These are phyloP conservation scores for Trichocladium uniseriatum DNA, from an alignment of 495 filamentous ascomycete genomes.

Conservation along the genomic window DNA sequence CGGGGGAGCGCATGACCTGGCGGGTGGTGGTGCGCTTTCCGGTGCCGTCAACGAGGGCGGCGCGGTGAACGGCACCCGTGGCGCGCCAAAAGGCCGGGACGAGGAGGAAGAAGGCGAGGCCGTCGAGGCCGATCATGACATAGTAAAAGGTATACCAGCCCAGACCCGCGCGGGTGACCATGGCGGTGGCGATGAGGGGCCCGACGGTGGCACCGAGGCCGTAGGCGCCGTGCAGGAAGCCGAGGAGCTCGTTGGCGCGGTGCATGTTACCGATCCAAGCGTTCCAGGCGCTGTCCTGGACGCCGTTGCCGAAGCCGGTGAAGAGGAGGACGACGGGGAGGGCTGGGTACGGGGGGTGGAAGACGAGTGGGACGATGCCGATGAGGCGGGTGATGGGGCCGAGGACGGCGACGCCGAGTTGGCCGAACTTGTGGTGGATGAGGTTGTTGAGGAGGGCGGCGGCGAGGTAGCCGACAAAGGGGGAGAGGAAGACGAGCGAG, in stretches of 20 bases:
- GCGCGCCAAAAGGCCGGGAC: constrained; percentile 57
- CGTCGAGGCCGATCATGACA: constrained; percentile 53
- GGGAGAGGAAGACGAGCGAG: constrained; percentile 72
- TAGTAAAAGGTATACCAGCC: constrained; percentile 61
- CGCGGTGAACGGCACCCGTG: constrained; percentile 52
- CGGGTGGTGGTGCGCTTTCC: constrained; percentile 28
- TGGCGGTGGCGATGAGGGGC: constrained; percentile 66
- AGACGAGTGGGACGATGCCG: constrained; percentile 58
- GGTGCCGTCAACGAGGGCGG: constrained; percentile 25
- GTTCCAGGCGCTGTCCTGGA: constrained; percentile 67
- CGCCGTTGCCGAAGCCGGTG: constrained; percentile 61
- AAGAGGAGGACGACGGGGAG: constrained; percentile 64
- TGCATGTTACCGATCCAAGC: constrained; percentile 73
- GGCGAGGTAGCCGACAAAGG: constrained; percentile 70
- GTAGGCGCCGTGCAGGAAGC: constrained; percentile 64
- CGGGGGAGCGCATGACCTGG: constrained; percentile 22
- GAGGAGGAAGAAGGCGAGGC: constrained; percentile 42
- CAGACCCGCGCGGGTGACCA: constrained; percentile 49
- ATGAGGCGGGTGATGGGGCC: constrained; percentile 55
- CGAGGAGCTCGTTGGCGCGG: constrained; percentile 59
- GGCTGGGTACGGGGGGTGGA: constrained; percentile 66
- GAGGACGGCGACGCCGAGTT: constrained; percentile 63
- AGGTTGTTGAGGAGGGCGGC: constrained; percentile 63
- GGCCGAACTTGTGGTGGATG: constrained; percentile 51
- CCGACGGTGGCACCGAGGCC: constrained; percentile 67